These are phyloP conservation scores for Mortierella sp. DNA, from an alignment of 371 early-diverging fungal species.

Conservation along the genomic window DNA sequence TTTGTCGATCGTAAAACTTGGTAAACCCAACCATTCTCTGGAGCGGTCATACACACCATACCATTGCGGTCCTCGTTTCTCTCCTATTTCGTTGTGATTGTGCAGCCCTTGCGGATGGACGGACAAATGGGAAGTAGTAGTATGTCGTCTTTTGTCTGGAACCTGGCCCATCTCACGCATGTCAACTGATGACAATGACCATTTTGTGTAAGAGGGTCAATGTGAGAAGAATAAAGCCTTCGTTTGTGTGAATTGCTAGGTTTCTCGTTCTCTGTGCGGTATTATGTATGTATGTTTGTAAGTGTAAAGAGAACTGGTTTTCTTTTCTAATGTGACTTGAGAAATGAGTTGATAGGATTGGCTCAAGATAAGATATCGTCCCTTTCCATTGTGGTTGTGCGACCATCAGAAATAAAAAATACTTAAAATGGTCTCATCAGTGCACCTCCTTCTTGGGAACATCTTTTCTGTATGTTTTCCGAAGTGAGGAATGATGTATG, in stretches of 20 bases:
- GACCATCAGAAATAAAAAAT: conserved; percentile 3
- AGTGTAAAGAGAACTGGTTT: not conserved
- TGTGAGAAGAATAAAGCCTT: not conserved
- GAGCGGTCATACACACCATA: no score
- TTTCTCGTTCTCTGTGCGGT: not conserved
- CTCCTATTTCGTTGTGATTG: no score
- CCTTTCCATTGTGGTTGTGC: not conserved
- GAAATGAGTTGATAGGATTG: not conserved
- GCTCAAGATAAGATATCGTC: not conserved
- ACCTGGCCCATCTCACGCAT: not conserved
- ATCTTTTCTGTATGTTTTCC: not conserved
- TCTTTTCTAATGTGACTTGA: not conserved
- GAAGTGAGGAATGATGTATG: no score
- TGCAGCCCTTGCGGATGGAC: no score
- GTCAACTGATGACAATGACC: not conserved
- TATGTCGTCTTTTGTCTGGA: not conserved
- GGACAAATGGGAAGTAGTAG: not conserved
- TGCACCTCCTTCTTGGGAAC: not conserved
- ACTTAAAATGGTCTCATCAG: not conserved
- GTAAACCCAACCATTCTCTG: no score
- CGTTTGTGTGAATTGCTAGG: not conserved
- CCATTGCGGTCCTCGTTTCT: no score
- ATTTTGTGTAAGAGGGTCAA: not conserved
- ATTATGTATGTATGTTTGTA: not conserved
- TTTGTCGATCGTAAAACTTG: no score